Evolutionary conservation across 495 filamentous ascomycete genomes (phyloP), one percentile per base, ranked within the genome.

Genomic region (Hypoxylon cercidicola): DNA sequence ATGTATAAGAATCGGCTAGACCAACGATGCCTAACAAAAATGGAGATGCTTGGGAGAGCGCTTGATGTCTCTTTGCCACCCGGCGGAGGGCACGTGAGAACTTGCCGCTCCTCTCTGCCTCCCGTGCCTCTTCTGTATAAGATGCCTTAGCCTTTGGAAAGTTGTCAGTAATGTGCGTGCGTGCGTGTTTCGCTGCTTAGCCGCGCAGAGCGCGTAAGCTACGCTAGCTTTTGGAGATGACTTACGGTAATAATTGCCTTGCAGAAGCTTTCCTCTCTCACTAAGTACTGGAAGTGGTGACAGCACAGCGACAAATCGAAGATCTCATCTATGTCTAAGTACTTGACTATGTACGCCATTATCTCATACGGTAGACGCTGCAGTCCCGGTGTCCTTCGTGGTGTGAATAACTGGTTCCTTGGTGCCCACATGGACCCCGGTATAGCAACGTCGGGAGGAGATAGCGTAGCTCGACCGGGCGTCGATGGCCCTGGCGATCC

Each of bases 231-330:
- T 74, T 39, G 28, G 37, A 45, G 19, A 20, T 19, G 25, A 68
- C 72, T 69, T 69, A 91, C 90, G 77, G 86, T 78, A 25, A 91
- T 79, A 1, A 84, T 77, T 44, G 78, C 78, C 35, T 82, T 84
- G 34, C 88, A 87, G 44, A 92, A 86, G 8, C 81, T 82, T n/a
- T 87, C 81, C 55, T 89, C 88, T 10, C 79, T 68, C 49, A 88
- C 70, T 11, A 88, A 70, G 48, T 72, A 80, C 55, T 80, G 75
- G 15, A 93, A 78, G 13, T 79, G 73, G 9, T 75, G 79, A 67
- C 85, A 86, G 37, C 82, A 80, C 41, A 80, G 67, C 25, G 78
- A 80, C 23, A 87, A 69, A 60, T 77, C 71, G 18, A 81, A 73
- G 28, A 83, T 60, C 62, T 88, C 84, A 59, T 82, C 75, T 23